Base-by-base conservation (phyloP, 2,329 filamentous ascomycete species). In the Cladosporium phlei region DNA sequence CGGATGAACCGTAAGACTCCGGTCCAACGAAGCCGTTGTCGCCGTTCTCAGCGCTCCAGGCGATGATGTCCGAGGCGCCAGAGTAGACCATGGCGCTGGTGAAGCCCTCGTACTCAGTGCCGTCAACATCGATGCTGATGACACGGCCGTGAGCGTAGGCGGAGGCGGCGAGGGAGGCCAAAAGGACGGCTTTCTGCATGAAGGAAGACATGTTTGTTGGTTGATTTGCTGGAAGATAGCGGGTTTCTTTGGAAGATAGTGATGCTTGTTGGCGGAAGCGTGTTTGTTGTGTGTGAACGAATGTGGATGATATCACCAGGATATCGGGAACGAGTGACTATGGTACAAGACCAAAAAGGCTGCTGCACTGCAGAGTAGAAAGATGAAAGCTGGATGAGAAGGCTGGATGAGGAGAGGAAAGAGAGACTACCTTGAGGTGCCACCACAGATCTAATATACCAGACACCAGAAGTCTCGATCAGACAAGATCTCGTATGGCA, bases 21-120 rank as follows among this genome's bases (percentile, higher is more conserved):
- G 46, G 44, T 24, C 24, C 46, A 17, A 52, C 45, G 38, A 46
- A 51, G 33, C 49, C 49, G 63, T 42, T 42, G 38, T 42, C 38
- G 17, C 24, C 17, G 38, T 42, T 42, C 27, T 29, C 17, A 42
- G 38, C 38, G 38, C 38, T 42, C 38, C 38, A 42, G 10, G 38
- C 38, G 28, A 42, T 42, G 20, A 19, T 28, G 27, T 30, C 28
- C 19, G 27, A 35, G 29, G 32, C 17, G 33, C 33, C 33, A 28
- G 40, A 35, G 40, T 16, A 14, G 22, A 14, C 40, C 40, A 27
- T 25, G 22, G 29, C 21, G 11, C 21, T 30, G 58, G 63, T 53
- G 67, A 68, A 69, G 48, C 71, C 70, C 42, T 62, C 54, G 58
- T 73, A 73, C 55, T 66, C 71, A 3, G 60, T 61, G 39, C 74